Conservation (phyloP, 805 yeast species). For the Myxozyma geophila region DNA sequence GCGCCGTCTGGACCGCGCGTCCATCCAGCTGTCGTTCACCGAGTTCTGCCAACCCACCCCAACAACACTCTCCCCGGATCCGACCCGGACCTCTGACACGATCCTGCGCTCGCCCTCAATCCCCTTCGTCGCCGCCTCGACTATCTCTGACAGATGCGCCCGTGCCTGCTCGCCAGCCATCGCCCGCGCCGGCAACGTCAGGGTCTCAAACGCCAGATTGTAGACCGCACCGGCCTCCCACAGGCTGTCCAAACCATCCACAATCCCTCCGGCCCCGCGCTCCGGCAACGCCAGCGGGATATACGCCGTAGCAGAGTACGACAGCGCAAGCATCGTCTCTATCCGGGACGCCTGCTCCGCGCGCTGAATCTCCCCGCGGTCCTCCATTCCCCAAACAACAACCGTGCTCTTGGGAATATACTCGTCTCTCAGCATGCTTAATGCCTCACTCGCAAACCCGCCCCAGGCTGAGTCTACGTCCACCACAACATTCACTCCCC, state of each 20-base stretch:
- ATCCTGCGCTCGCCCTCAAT: constrained; percentile 19
- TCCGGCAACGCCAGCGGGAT: constrained; percentile 30
- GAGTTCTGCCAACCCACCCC: constrained; percentile 12
- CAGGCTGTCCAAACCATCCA: background rate
- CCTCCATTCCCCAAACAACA: constrained; percentile 55
- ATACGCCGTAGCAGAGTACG: constrained; percentile 30
- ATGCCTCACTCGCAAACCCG: constrained; percentile 62
- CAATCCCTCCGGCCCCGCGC: background rate
- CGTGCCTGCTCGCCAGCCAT: constrained; percentile 6
- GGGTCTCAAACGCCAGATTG: constrained; percentile 33
- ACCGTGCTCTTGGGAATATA: constrained; percentile 56
- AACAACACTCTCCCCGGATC: background rate
- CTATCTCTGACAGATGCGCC: constrained; percentile 14
- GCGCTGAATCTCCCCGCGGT: constrained; percentile 10
- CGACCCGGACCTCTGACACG: constrained; percentile 8
- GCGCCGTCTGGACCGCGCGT: constrained; percentile 13
- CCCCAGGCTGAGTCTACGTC: constrained; percentile 87
- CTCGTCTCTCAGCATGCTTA: constrained; percentile 70
- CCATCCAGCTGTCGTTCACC: constrained; percentile 16
- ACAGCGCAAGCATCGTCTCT: constrained; percentile 22
- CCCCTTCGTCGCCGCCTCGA: constrained; percentile 17
- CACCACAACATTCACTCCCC: constrained; percentile 69
- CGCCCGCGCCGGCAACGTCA: constrained; percentile 33
- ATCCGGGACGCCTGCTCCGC: constrained; percentile 22
- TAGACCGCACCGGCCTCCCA: constrained; percentile 36